Evolutionary conservation across 2,329 filamentous ascomycete genomes (phyloP).

Genomic region (Aspergillus amoenus): DNA sequence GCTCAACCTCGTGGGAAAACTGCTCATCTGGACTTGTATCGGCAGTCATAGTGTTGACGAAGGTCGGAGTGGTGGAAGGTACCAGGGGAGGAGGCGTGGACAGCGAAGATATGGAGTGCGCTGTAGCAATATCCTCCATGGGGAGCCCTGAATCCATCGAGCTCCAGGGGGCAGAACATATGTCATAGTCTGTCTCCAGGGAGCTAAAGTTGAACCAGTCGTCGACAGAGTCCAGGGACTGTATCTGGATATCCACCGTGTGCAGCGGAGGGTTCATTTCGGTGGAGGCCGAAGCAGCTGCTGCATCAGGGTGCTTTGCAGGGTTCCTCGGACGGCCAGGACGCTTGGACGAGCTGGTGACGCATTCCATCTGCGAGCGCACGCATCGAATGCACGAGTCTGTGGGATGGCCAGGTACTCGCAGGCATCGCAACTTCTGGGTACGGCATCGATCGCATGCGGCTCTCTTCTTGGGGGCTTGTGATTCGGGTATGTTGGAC

Average conservation of each 20-base stretch:
- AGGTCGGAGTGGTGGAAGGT: not conserved
- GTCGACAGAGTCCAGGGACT: not conserved
- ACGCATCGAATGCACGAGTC: conserved; percentile 1
- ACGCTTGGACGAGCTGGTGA: not conserved
- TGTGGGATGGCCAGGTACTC: not conserved
- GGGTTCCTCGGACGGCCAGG: not conserved
- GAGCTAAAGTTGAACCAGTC: not conserved
- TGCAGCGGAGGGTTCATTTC: not conserved
- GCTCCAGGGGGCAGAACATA: not conserved
- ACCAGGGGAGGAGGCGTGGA: not conserved
- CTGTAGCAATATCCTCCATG: not conserved
- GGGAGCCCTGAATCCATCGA: not conserved
- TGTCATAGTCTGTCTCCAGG: not conserved
- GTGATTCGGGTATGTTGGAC: not conserved
- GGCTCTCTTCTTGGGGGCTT: not conserved
- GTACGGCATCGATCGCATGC: not conserved
- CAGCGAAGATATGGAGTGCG: not conserved
- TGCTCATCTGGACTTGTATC: not conserved
- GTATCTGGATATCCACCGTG: not conserved
- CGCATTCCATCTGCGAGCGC: not conserved
- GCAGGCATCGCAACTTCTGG: not conserved
- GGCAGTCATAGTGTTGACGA: not conserved
- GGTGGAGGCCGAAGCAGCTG: not conserved
- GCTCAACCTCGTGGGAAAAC: not conserved
- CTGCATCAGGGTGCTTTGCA: not conserved